Evolutionary conservation across 148 eudicot genomes (phyloP).

Genomic region (Rhododendron simsii): DNA sequence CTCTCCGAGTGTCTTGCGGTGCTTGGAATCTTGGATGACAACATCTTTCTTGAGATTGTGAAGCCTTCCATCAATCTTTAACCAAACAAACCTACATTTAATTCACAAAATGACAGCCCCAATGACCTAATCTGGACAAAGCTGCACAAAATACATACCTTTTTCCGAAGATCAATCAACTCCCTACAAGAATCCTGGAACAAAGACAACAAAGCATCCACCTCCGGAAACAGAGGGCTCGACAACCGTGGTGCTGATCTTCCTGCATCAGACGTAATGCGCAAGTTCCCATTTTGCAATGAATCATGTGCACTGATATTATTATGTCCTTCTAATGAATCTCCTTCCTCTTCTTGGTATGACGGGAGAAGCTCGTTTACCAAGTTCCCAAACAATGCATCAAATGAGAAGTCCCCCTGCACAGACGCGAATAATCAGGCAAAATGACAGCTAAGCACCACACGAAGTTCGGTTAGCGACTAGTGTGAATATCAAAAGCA

Average conservation of each 20-base stretch:
- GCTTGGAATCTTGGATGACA: conserved; percentile 84
- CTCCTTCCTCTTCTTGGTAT: conserved; percentile 62
- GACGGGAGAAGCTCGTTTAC: conserved; percentile 83
- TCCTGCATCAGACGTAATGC: conserved; percentile 35
- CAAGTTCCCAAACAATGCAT: conserved; percentile 89
- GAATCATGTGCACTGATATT: conserved; percentile 35
- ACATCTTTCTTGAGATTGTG: conserved; percentile 80
- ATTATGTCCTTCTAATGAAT: conserved; percentile 58
- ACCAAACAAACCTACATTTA: conserved; percentile 14
- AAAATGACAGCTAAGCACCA: neutral
- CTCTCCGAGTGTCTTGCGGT: conserved; percentile 93
- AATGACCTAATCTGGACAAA: neutral
- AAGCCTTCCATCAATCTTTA: conserved; percentile 86
- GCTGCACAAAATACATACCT: conserved; percentile 37
- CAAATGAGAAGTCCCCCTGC: conserved; percentile 97
- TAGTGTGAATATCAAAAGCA: neutral
- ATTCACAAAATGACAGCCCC: neutral
- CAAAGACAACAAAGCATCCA: conserved; percentile 70
- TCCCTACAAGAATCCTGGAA: conserved; percentile 87
- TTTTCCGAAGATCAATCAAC: conserved; percentile 72
- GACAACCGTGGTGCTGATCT: conserved; percentile 45
- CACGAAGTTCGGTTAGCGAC: neutral
- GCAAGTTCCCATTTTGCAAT: conserved; percentile 52
- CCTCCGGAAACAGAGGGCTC: conserved; percentile 92
- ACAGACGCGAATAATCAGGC: neutral